phyloP scores from a whole-genome alignment of 768 basidiomycete genomes.

The Pholiota molesta region DNA sequence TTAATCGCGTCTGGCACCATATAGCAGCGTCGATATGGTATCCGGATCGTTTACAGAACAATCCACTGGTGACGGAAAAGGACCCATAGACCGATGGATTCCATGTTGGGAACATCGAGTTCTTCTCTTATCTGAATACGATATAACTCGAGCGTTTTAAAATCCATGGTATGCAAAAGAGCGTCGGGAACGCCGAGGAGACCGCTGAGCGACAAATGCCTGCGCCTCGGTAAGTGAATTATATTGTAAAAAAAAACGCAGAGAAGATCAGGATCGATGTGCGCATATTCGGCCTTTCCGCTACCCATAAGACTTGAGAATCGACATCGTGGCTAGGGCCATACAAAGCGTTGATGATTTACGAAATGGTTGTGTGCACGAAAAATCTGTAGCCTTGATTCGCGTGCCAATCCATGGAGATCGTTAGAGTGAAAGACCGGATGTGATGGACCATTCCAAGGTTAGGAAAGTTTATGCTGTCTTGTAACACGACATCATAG shows the following conservation, averaged over 20 bases:
- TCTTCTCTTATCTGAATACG: background rate
- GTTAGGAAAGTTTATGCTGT: constrained; percentile 6
- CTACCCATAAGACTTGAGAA: constrained; percentile 2
- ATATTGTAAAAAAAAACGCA: background rate
- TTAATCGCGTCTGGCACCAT: background rate
- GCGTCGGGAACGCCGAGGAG: background rate
- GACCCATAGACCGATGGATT: background rate
- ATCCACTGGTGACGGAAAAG: too few relatives aligned
- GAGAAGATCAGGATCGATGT: background rate
- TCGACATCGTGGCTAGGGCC: constrained; percentile 3
- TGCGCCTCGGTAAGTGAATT: background rate
- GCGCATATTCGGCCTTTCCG: background rate
- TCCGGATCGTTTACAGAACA: background rate
- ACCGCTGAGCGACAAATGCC: background rate
- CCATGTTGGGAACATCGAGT: background rate
- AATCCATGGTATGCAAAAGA: background rate
- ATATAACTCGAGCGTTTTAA: background rate
- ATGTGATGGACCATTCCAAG: constrained; percentile 13
- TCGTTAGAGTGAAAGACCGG: background rate
- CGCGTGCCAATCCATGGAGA: background rate
- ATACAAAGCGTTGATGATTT: constrained; percentile 5
- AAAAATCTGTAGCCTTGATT: background rate
- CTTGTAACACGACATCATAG: background rate
- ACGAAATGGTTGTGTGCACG: background rate
- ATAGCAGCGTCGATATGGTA: too few relatives aligned